Evolutionary conservation across 345 rosid species (phyloP).

Genomic region (Gynandropsis gynandra): DNA sequence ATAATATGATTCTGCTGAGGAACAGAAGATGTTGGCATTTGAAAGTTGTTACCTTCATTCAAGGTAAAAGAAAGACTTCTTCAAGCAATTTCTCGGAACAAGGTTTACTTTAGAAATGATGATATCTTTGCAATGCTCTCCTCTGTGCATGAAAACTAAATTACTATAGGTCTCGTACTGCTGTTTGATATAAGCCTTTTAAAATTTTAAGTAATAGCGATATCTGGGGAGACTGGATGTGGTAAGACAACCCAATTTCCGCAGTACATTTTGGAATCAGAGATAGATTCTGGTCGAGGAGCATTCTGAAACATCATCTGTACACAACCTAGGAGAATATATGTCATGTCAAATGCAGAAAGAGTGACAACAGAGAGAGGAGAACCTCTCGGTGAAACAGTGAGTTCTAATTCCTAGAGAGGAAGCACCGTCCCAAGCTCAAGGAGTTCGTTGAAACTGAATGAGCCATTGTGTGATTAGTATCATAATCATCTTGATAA

Average conservation of each 20-base stretch:
- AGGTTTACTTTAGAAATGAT: constrained; percentile 42
- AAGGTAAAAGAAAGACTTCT: no score
- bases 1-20: constrained; percentile 88
- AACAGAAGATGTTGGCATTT: constrained; percentile 66
- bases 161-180: background rate
- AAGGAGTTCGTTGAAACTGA: no score
- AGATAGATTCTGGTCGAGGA: constrained; percentile 98
- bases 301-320: no score
- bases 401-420: constrained; percentile 34
- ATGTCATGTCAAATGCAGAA: no score
- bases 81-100: constrained; percentile 93
- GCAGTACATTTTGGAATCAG: constrained; percentile 88
- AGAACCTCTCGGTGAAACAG: no score
- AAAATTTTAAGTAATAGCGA: constrained; percentile 63
- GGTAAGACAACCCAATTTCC: constrained; percentile 99
- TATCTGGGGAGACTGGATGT: no score
- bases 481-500: no score
- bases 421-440: no score
- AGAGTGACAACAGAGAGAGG: constrained; percentile 91
- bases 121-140: constrained; percentile 9
- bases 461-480: no score
- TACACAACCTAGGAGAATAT: no score
- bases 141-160: no score
- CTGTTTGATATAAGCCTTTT: background rate
- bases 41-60: constrained; percentile 83